These are phyloP conservation scores for Trametes sanguinea DNA, from an alignment of 768 basidiomycete species.

Conservation along the genomic window DNA sequence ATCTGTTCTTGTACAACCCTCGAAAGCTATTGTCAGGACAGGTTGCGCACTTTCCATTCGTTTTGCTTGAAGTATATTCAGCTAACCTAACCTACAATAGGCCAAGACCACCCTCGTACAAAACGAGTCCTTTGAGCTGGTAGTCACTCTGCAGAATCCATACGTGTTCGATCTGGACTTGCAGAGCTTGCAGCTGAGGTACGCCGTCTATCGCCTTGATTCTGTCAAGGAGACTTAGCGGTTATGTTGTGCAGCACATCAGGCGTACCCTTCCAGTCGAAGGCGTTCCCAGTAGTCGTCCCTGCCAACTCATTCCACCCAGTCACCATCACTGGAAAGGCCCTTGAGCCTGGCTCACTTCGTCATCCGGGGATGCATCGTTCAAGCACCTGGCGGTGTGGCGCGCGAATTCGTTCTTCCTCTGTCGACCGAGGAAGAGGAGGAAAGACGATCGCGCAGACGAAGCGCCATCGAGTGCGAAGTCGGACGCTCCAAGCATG, in stretches of 20 bases:
- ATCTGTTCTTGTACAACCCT: conserved; percentile 94
- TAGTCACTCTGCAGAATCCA: conserved; percentile 85
- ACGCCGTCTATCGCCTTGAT: conserved; percentile 15
- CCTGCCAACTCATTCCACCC: conserved; percentile 77
- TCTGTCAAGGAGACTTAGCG: conserved; percentile 9
- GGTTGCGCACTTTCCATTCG: conserved; percentile 41
- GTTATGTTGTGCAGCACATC: conserved; percentile 63
- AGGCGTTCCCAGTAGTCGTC: conserved; percentile 61
- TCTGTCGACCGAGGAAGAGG: conserved; percentile 69
- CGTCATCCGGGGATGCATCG: conserved; percentile 75
- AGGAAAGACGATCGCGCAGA: conserved; percentile 55
- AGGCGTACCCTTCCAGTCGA: conserved; percentile 73
- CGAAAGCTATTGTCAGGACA: conserved; percentile 59
- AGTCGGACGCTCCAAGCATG: conserved; percentile 67
- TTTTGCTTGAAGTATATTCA: neutral
- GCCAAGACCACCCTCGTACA: conserved; percentile 71
- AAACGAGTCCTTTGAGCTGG: conserved; percentile 80
- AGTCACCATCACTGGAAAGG: conserved; percentile 67
- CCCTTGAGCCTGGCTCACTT: conserved; percentile 65
- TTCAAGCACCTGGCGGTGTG: conserved; percentile 74
- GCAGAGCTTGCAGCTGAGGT: conserved; percentile 82
- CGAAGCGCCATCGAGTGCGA: conserved; percentile 67
- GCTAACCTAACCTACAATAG: conserved; percentile 33
- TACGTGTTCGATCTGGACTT: conserved; percentile 92
- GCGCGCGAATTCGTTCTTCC: conserved; percentile 77